A percentile compares a stretch with the other conserved stretches of the same genome.
Evolutionary conservation across 768 basidiomycete species (phyloP).

Genomic region (Lentinula sp.): DNA sequence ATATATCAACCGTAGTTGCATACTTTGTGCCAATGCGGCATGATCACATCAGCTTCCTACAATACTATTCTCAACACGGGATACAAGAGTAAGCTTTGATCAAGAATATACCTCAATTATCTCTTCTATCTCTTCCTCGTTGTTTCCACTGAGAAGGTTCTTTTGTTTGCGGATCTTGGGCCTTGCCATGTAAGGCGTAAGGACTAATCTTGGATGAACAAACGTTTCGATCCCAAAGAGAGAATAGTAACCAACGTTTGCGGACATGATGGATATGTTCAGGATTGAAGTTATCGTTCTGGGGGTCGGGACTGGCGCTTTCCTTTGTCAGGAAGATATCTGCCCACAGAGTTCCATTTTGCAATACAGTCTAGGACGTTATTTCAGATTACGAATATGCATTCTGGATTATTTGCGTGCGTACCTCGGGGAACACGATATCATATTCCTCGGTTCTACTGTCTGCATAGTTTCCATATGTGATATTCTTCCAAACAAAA

Average conservation of each 20-base stretch:
- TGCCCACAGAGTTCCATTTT: conserved; percentile 79
- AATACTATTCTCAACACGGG: background rate
- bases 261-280: conserved; percentile 62
- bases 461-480: conserved; percentile 73
- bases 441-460: conserved; percentile 34
- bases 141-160: conserved; percentile 55
- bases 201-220: conserved; percentile 37
- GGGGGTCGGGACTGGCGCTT: conserved; percentile 60
- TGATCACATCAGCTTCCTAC: conserved; percentile 49
- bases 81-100: background rate
- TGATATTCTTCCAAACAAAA: conserved; percentile 74
- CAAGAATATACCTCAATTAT: conserved; percentile 41
- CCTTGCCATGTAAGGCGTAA: conserved; percentile 81
- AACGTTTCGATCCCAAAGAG: background rate
- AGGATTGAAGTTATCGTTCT: conserved; percentile 43
- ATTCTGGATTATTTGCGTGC: background rate
- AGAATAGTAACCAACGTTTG: conserved; percentile 51
- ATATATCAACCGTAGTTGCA: conserved; percentile 11
- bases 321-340: conserved; percentile 73
- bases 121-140: conserved; percentile 32
- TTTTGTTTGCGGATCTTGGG: conserved; percentile 74
- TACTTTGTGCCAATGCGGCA: conserved; percentile 82
- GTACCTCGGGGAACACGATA: conserved; percentile 64
- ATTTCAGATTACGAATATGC: background rate
- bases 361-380: conserved; percentile 54